These are phyloP conservation scores for Leccinum rimulosum DNA, from an alignment of 768 basidiomycete species.

Conservation along the genomic window DNA sequence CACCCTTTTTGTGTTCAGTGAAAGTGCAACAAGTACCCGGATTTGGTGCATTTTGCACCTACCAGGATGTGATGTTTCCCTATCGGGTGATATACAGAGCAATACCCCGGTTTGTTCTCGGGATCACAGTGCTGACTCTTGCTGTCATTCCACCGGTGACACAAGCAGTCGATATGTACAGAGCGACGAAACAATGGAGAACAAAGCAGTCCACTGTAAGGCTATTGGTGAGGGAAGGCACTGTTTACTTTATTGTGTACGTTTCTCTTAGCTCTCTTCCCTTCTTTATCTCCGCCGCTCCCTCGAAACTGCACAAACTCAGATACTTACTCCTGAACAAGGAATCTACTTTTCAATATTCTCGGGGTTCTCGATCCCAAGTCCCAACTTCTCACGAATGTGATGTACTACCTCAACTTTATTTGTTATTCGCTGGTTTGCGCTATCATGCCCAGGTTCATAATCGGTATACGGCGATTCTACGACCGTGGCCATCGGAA, in stretches of 20 bases:
- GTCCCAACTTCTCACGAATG: background rate
- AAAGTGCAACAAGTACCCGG: background rate
- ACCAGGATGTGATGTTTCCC: background rate
- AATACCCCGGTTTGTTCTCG: conserved; percentile 3
- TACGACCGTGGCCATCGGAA: background rate
- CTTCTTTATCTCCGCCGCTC: background rate
- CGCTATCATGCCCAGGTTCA: background rate
- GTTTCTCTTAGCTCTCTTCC: background rate
- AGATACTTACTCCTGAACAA: background rate
- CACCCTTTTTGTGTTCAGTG: background rate
- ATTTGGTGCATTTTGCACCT: conserved; percentile 1
- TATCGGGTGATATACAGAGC: background rate
- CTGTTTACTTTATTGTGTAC: background rate
- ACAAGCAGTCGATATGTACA: conserved; percentile 1
- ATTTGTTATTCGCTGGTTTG: background rate
- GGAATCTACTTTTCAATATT: background rate
- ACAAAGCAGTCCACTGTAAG: background rate
- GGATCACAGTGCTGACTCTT: background rate
- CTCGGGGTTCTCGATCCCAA: background rate
- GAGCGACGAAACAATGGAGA: conserved; percentile 4
- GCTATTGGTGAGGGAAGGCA: background rate
- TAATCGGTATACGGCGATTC: background rate
- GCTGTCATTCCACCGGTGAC: background rate
- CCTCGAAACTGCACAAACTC: background rate
- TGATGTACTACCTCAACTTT: background rate